Conservation (phyloP, 352 stramenopile species). For the Phytophthora sp. region DNA sequence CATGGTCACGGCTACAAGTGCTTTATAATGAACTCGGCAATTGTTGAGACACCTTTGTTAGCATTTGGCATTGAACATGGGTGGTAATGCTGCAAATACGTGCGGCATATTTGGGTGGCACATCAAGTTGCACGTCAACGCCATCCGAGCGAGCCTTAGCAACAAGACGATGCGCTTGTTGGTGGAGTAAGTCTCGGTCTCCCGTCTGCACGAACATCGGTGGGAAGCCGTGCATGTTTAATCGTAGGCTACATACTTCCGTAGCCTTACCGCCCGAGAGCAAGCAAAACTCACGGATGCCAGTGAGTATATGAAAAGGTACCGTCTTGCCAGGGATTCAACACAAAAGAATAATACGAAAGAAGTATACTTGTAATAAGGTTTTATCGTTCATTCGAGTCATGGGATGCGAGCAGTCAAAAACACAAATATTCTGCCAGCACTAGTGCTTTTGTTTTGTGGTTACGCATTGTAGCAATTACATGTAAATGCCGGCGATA, state of each 20-base stretch:
- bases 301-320: too few relatives aligned
- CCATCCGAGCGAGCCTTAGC: neutral
- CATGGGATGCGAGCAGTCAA: too few relatives aligned
- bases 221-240: neutral
- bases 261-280: neutral
- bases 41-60: neutral
- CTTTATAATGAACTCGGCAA: neutral
- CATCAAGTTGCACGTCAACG: neutral
- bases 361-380: too few relatives aligned
- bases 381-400: too few relatives aligned
- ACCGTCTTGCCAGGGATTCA: too few relatives aligned
- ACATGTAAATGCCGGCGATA: too few relatives aligned
- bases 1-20: neutral
- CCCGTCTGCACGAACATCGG: neutral
- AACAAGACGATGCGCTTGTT: neutral
- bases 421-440: too few relatives aligned
- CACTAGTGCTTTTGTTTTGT: too few relatives aligned
- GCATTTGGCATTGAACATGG: neutral
- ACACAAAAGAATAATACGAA: too few relatives aligned
- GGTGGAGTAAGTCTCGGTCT: neutral
- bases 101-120: neutral
- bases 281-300: neutral
- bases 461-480: too few relatives aligned
- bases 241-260: neutral
- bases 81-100: neutral